A percentile compares a stretch with the other conserved stretches of the same genome.
Evolutionary conservation across 1,284 basidiomycete species (phyloP).

Genomic region (Puccinia brachypodii): DNA sequence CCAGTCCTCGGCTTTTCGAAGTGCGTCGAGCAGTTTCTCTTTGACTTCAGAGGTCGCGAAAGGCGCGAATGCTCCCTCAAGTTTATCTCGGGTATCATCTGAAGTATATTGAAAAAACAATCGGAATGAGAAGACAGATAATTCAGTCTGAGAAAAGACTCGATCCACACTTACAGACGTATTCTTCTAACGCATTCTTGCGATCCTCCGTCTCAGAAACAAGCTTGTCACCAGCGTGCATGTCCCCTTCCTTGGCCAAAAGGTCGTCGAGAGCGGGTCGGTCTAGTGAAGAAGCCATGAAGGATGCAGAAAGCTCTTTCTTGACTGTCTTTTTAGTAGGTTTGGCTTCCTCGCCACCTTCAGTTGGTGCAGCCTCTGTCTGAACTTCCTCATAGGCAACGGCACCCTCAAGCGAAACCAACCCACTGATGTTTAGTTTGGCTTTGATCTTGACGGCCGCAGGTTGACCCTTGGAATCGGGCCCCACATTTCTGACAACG

Average conservation of each 20-base stretch:
- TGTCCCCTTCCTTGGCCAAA: constrained; percentile 77
- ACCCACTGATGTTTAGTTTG: constrained; percentile 77
- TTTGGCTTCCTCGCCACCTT: constrained; percentile 68
- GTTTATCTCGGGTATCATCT: constrained; percentile 81
- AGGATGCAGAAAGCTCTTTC: constrained; percentile 76
- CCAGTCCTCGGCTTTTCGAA: constrained; percentile 85
- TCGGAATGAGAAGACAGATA: neutral
- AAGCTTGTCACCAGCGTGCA: constrained; percentile 86
- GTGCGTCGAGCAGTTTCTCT: constrained; percentile 67
- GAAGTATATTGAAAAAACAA: neutral
- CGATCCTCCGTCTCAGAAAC: constrained; percentile 94
- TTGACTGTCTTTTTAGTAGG: constrained; percentile 66
- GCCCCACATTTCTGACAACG: constrained; percentile 73
- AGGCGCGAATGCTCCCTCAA: constrained; percentile 77
- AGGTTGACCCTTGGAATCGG: constrained; percentile 69
- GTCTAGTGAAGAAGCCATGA: constrained; percentile 68
- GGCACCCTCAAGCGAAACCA: constrained; percentile 78
- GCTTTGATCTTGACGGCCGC: constrained; percentile 84
- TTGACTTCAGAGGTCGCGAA: constrained; percentile 76
- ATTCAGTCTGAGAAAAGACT: neutral
- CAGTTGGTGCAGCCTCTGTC: constrained; percentile 60
- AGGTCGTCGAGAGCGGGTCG: constrained; percentile 65
- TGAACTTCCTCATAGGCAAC: constrained; percentile 73
- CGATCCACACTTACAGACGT: constrained; percentile 64
- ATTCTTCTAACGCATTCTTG: constrained; percentile 96